Evolutionary conservation across 2,329 filamentous ascomycete genomes (phyloP).

Genomic region (Sporothrix luriei): DNA sequence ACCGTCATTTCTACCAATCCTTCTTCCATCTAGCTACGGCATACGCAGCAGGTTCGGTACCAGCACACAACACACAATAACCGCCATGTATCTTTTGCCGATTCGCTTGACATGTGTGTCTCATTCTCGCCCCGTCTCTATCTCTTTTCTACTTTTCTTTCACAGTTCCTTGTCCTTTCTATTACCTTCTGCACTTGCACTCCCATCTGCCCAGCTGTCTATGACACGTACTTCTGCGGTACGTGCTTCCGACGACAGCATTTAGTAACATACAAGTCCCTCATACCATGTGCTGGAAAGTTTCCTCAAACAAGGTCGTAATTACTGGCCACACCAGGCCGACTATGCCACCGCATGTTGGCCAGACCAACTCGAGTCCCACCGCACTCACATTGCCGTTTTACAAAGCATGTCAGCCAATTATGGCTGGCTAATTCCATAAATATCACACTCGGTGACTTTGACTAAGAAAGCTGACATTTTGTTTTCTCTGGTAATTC

Average conservation of each 20-base stretch:
- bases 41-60: not conserved
- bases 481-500: not conserved
- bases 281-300: slow-evolving; percentile 22
- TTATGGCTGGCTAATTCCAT: slow-evolving; percentile 7
- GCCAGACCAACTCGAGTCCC: slow-evolving; percentile 7
- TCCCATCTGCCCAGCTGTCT: not conserved
- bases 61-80: slow-evolving; percentile 8
- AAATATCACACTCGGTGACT: not conserved
- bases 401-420: slow-evolving; percentile 23
- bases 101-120: slow-evolving; percentile 9
- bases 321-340: not conserved
- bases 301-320: slow-evolving; percentile 21
- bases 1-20: not conserved
- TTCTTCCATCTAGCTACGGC: not conserved
- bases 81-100: not conserved
- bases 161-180: not conserved
- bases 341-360: slow-evolving; percentile 17
- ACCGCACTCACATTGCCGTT: slow-evolving; percentile 16
- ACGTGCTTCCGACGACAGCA: slow-evolving; percentile 3
- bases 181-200: not conserved
- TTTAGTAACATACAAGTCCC: slow-evolving; percentile 25
- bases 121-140: not conserved
- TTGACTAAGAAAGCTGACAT: not conserved
- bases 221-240: not conserved
- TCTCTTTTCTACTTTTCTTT: slow-evolving; percentile 11